phyloP scores from a whole-genome alignment of 129 eudicot species.

The Escallonia herrerae region DNA sequence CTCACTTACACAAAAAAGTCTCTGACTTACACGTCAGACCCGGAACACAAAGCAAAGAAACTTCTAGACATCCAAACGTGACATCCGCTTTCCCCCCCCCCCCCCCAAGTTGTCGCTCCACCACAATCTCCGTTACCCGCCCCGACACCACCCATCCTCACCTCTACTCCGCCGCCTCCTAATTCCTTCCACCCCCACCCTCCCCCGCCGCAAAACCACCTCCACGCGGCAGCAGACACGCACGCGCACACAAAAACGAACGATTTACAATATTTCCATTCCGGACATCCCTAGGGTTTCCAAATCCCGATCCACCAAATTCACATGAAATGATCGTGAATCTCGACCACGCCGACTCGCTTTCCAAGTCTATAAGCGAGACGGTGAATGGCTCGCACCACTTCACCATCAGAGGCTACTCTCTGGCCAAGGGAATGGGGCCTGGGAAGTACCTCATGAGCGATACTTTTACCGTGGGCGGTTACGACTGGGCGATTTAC shows the following conservation, averaged over 20 bases:
- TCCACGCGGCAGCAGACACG: too few species aligned
- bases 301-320: background rate
- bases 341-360: conserved; percentile 34
- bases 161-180: background rate
- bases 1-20: too few species aligned
- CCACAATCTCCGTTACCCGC: too few species aligned
- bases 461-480: conserved; percentile 69
- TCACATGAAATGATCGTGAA: conserved; percentile 31
- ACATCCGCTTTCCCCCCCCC: too few species aligned
- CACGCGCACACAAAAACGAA: too few species aligned
- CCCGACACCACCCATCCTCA: background rate
- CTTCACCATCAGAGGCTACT: conserved; percentile 64
- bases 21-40: too few species aligned
- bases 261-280: too few species aligned
- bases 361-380: conserved; percentile 68
- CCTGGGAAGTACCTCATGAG: conserved; percentile 58
- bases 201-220: conserved; percentile 7
- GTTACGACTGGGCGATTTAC: conserved; percentile 77
- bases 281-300: conserved; percentile 20
- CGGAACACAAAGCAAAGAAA: too few species aligned
- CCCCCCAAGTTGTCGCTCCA: too few species aligned
- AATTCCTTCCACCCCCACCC: conserved; percentile 1
- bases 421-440: conserved; percentile 71
- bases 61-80: too few species aligned
- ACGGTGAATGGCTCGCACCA: conserved; percentile 68